A percentile compares a stretch with the other conserved stretches of the same genome.
Conservation (phyloP, 1,139 yeast species). For the Protomyces arabidopsidicola region DNA sequence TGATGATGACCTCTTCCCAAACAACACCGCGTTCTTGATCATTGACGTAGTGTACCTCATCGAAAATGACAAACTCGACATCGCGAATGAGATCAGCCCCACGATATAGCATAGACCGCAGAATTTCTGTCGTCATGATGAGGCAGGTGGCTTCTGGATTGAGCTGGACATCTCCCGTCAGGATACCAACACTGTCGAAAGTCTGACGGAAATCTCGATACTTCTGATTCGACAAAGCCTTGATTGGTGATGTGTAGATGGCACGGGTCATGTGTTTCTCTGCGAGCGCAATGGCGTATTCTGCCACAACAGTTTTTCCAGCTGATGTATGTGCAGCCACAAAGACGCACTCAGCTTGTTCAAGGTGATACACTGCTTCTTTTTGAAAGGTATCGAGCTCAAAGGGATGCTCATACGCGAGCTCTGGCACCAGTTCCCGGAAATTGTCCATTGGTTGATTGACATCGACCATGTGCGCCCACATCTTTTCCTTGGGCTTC, state of each 20-base stretch:
- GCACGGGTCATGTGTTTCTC: slow-evolving; percentile 84
- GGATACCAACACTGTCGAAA: slow-evolving; percentile 87
- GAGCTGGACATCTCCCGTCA: slow-evolving; percentile 97
- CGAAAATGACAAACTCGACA: slow-evolving; percentile 94
- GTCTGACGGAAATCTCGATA: slow-evolving; percentile 84
- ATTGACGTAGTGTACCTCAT: slow-evolving; percentile 95
- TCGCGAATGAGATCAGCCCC: slow-evolving; percentile 96
- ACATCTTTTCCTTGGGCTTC: slow-evolving; percentile 40
- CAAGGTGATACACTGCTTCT: slow-evolving; percentile 93
- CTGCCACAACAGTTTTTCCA: slow-evolving; percentile 89
- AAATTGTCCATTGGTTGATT: slow-evolving; percentile 80
- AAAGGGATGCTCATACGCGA: slow-evolving; percentile 91
- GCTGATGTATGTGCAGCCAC: slow-evolving; percentile 98
- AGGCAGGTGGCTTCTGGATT: slow-evolving; percentile 95
- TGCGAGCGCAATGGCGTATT: slow-evolving; percentile 92
- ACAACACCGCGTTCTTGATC: slow-evolving; percentile 97
- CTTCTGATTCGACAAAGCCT: slow-evolving; percentile 88
- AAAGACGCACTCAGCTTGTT: slow-evolving; percentile 94
- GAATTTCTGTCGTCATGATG: slow-evolving; percentile 96
- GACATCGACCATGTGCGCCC: slow-evolving; percentile 95
- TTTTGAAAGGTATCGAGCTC: slow-evolving; percentile 92
- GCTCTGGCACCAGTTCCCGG: slow-evolving; percentile 79
- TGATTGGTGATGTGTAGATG: slow-evolving; percentile 88
- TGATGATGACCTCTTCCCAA: slow-evolving; percentile 97
- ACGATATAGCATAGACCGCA: slow-evolving; percentile 88